Evolutionary conservation across 352 stramenopile genomes (phyloP).

Genomic region (Pythium pectinolyticum): DNA sequence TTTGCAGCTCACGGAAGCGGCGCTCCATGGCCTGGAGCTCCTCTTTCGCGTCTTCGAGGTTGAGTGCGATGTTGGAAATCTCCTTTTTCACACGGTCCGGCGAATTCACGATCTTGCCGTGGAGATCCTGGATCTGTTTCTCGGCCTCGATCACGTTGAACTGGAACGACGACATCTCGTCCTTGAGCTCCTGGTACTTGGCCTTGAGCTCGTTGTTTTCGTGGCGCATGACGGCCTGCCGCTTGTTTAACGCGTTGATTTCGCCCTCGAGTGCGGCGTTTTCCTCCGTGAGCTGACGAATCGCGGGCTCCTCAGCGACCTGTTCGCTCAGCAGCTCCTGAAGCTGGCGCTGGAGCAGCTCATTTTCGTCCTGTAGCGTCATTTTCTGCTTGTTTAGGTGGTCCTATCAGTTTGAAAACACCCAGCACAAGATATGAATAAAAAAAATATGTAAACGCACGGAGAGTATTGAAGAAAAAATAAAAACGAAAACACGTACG

Average conservation of each 20-base stretch:
- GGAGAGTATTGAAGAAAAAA: too few species aligned
- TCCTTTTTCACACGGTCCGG: conserved; percentile 84
- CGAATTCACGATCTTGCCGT: conserved; percentile 88
- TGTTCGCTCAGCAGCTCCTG: conserved; percentile 59
- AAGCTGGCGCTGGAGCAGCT: conserved; percentile 58
- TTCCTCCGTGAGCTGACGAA: conserved; percentile 71
- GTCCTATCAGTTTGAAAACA: conserved; percentile 36
- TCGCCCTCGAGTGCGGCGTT: conserved; percentile 82
- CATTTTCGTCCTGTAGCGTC: conserved; percentile 61
- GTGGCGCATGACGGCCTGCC: conserved; percentile 85
- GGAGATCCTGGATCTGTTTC: conserved; percentile 74
- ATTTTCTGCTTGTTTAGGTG: conserved; percentile 44
- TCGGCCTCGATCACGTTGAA: conserved; percentile 88
- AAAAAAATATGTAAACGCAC: too few species aligned
- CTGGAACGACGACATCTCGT: conserved; percentile 57
- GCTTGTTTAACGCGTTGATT: conserved; percentile 90
- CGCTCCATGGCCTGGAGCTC: conserved; percentile 69
- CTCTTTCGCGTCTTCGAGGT: conserved; percentile 73
- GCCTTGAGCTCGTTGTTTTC: conserved; percentile 81
- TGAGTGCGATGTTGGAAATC: conserved; percentile 48
- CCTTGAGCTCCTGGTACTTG: conserved; percentile 79
- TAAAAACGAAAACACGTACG: not conserved
- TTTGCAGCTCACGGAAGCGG: conserved; percentile 50
- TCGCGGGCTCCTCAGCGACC: conserved; percentile 52
- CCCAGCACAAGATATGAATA: not conserved